These are phyloP conservation scores for Phytophthora lateralis DNA, from an alignment of 352 stramenopile species.

Conservation along the genomic window DNA sequence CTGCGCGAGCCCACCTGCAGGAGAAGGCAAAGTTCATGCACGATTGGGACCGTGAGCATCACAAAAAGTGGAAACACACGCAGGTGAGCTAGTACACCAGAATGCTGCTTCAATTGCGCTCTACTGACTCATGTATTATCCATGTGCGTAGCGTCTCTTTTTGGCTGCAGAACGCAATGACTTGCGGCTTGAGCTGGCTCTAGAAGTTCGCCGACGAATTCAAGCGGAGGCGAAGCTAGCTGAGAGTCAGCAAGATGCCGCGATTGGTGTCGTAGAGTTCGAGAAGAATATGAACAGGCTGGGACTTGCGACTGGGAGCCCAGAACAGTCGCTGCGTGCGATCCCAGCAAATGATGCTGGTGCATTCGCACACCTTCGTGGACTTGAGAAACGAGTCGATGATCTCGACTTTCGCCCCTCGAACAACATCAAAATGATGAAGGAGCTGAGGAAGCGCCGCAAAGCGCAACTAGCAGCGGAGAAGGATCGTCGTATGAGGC, in stretches of 20 bases:
- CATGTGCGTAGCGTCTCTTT: conserved; percentile 31
- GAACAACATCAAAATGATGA: conserved; percentile 88
- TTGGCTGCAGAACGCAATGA: conserved; percentile 52
- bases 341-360: conserved; percentile 49
- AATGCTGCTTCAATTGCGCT: background rate
- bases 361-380: conserved; percentile 44
- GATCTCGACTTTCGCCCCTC: conserved; percentile 70
- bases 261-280: conserved; percentile 55
- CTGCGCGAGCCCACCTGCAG: conserved; percentile 52
- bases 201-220: conserved; percentile 53
- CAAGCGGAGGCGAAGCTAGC: conserved; percentile 29
- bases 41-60: conserved; percentile 64
- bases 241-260: conserved; percentile 44
- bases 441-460: conserved; percentile 69
- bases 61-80: conserved; percentile 57
- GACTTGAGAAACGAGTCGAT: conserved; percentile 53
- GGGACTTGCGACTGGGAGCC: conserved; percentile 32
- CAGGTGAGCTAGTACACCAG: conserved; percentile 37
- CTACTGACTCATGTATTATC: background rate
- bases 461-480: conserved; percentile 71
- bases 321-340: conserved; percentile 37
- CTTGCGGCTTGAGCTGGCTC: conserved; percentile 62
- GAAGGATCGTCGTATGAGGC: conserved; percentile 63
- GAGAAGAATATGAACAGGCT: conserved; percentile 72
- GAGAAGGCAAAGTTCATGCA: conserved; percentile 67